These are phyloP conservation scores for Epichloe glyceriae DNA, from an alignment of 2,329 filamentous ascomycete genomes.

Conservation along the genomic window DNA sequence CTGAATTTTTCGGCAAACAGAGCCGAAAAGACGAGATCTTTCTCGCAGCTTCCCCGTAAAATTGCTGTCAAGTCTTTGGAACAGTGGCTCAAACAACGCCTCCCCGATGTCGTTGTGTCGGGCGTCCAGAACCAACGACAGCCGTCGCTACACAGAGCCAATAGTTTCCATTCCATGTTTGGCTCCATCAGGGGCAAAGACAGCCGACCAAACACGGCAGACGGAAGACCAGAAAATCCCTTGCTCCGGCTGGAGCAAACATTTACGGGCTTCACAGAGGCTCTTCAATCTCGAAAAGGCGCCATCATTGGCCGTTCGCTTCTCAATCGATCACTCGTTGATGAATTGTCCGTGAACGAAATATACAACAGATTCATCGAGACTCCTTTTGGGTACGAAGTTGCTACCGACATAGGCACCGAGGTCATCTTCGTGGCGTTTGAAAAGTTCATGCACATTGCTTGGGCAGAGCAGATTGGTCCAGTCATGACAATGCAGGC, in stretches of 20 bases:
- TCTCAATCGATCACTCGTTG: conserved; percentile 54
- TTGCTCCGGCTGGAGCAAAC: conserved; percentile 70
- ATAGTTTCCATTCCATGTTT: conserved; percentile 41
- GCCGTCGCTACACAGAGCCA: conserved; percentile 27
- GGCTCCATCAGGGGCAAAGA: conserved; percentile 39
- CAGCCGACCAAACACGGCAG: conserved; percentile 25
- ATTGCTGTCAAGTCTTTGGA: conserved; percentile 70
- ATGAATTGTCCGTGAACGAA: conserved; percentile 75
- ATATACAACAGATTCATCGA: conserved; percentile 82
- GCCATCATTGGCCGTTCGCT: conserved; percentile 71
- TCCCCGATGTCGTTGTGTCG: conserved; percentile 13
- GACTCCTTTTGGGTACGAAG: conserved; percentile 64
- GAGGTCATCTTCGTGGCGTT: conserved; percentile 86
- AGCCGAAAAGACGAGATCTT: conserved; percentile 52
- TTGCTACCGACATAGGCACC: conserved; percentile 60
- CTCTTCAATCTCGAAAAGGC: conserved; percentile 72
- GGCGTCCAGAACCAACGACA: conserved; percentile 28
- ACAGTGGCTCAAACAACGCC: conserved; percentile 38
- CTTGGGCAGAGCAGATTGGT: conserved; percentile 82
- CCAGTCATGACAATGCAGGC: conserved; percentile 62
- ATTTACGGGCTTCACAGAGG: conserved; percentile 69
- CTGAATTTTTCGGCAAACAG: conserved; percentile 47
- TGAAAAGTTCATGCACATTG: conserved; percentile 80
- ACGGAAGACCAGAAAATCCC: conserved; percentile 47
- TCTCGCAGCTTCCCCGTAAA: conserved; percentile 82